These are phyloP conservation scores for Discostella pseudostelligera DNA, from an alignment of 108 stramenopile species.

Conservation along the genomic window DNA sequence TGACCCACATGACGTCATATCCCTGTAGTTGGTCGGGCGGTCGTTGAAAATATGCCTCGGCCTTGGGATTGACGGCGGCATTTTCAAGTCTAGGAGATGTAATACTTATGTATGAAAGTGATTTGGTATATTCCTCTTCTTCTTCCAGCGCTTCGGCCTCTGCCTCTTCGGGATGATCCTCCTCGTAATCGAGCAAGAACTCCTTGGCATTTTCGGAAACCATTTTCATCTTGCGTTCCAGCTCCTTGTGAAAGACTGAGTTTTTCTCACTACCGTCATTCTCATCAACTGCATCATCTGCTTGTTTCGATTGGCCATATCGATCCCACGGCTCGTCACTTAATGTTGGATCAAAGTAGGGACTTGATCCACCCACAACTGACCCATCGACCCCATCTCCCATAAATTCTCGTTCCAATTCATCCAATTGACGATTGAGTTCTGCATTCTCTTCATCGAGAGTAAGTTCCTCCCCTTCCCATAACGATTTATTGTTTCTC, in stretches of 20 bases:
- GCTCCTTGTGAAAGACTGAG: slow-evolving; percentile 31
- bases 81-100: slow-evolving; percentile 59
- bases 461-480: slow-evolving; percentile 38
- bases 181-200: slow-evolving; percentile 45
- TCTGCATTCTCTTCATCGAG: slow-evolving; percentile 50
- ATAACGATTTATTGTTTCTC: slow-evolving; percentile 29
- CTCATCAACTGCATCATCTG: slow-evolving; percentile 14
- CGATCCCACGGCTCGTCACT: slow-evolving; percentile 80
- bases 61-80: slow-evolving; percentile 63
- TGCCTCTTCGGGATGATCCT: slow-evolving; percentile 45
- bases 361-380: slow-evolving; percentile 47
- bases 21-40: slow-evolving; percentile 67
- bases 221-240: slow-evolving; percentile 43
- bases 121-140: slow-evolving; percentile 60
- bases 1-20: slow-evolving; percentile 77
- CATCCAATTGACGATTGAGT: slow-evolving; percentile 49
- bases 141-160: slow-evolving; percentile 22
- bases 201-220: slow-evolving; percentile 34
- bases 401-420: slow-evolving; percentile 43
- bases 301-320: slow-evolving; percentile 40
- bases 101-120: slow-evolving; percentile 50
- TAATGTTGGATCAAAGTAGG: slow-evolving; percentile 38
- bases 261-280: slow-evolving; percentile 36
- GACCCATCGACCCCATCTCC: slow-evolving; percentile 43
- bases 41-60: slow-evolving; percentile 64